A percentile compares a stretch with the other conserved stretches of the same genome.
phyloP scores from a whole-genome alignment of 768 basidiomycete genomes.

The Pisolithus marmoratus region DNA sequence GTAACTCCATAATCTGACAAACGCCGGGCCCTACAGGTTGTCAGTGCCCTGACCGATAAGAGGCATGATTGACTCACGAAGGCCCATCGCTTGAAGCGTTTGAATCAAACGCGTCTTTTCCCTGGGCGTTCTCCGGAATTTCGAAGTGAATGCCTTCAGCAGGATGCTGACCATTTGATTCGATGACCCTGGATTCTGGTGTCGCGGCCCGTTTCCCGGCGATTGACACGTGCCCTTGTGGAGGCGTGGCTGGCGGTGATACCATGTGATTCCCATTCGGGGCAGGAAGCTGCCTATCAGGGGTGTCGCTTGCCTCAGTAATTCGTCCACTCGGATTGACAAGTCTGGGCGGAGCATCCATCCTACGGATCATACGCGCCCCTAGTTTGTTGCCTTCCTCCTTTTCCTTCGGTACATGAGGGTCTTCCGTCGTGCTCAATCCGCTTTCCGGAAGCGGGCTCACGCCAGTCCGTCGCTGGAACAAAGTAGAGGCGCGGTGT shows the following conservation, averaged over 20 bases:
- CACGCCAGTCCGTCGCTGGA: constrained; percentile 16
- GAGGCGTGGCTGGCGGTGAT: neutral
- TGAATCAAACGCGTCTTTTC: no score
- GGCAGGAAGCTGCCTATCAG: constrained; percentile 11
- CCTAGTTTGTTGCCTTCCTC: constrained; percentile 34
- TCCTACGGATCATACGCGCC: constrained; percentile 73
- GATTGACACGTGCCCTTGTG: neutral
- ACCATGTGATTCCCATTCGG: constrained; percentile 2
- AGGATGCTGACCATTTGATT: no score
- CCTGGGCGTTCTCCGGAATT: no score
- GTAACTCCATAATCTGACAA: neutral
- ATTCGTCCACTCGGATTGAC: constrained; percentile 75
- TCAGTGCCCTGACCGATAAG: neutral
- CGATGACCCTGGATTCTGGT: no score
- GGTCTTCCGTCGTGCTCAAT: constrained; percentile 9
- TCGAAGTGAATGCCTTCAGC: no score
- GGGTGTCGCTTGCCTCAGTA: constrained; percentile 37
- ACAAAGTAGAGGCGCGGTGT: constrained; percentile 27
- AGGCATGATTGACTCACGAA: constrained; percentile 8
- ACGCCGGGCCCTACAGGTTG: neutral
- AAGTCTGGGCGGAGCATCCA: constrained; percentile 61
- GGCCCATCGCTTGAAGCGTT: neutral
- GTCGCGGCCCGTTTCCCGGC: neutral
- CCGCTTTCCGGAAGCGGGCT: constrained; percentile 21
- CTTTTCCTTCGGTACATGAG: constrained; percentile 13